Conservation (phyloP, 2,329 filamentous ascomycete species). For the Phialophora verrucosa region DNA sequence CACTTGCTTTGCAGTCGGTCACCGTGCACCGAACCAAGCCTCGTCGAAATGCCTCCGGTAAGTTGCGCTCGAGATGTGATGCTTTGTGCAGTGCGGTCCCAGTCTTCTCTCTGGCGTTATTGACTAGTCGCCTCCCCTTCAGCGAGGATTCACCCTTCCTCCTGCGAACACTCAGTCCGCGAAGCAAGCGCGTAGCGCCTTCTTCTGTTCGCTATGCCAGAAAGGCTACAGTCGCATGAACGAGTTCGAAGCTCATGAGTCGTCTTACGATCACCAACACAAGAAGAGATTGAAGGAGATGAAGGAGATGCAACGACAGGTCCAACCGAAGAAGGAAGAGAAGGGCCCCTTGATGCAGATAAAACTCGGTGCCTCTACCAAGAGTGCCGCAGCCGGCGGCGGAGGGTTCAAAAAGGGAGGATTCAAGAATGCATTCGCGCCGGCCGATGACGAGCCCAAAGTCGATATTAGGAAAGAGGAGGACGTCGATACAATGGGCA, state of each 20-base stretch:
- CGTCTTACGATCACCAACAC: conserved; percentile 94
- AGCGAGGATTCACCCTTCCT: conserved; percentile 49
- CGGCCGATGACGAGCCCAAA: conserved; percentile 38
- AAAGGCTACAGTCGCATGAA: conserved; percentile 96
- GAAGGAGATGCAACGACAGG: conserved; percentile 49
- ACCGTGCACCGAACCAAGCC: background rate
- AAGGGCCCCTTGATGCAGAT: conserved; percentile 50
- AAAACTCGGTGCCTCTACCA: conserved; percentile 40
- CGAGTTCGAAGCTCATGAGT: conserved; percentile 93
- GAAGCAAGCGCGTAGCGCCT: conserved; percentile 76
- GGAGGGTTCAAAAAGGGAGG: conserved; percentile 76
- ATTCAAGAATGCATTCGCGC: conserved; percentile 75
- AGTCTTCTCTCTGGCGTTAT: conserved; percentile 23
- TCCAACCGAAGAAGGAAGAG: conserved; percentile 51
- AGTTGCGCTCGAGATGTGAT: conserved; percentile 18
- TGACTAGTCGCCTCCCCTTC: conserved; percentile 30
- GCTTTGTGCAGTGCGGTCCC: background rate
- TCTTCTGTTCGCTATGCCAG: conserved; percentile 84
- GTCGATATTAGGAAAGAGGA: conserved; percentile 50
- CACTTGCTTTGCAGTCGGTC: background rate
- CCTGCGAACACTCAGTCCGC: conserved; percentile 65
- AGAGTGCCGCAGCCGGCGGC: conserved; percentile 46
- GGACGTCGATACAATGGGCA: conserved; percentile 48
- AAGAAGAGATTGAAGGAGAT: conserved; percentile 67
- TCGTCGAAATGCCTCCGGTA: conserved; percentile 46